Evolutionary conservation across 768 basidiomycete species (phyloP), one percentile per base, ranked within the genome.

Genomic region (Glaciozyma martinii): DNA sequence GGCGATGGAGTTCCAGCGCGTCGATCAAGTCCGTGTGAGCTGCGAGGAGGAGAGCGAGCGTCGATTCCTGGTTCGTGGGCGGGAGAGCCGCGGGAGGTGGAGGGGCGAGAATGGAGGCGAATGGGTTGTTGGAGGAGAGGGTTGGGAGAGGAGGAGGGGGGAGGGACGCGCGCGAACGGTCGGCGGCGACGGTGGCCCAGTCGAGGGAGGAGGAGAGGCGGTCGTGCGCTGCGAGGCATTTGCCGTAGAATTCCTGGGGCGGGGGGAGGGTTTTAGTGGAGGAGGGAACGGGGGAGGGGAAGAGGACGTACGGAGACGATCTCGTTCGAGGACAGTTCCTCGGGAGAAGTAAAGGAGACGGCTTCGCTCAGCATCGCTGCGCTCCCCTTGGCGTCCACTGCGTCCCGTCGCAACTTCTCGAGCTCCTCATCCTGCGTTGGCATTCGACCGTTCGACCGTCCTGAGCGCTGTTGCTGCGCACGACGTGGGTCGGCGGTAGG

Each of bases 311-410:
- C 65, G 46, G 70, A 61, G 3, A 71, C 56, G 27, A 71, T 66
- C 52, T 68, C 66, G 60, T 71, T 65, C 52, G 12, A 42, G 27
- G 63, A 60, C 21, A 70, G 30, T 21, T 44, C 60, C 44, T 33
- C 68, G 4, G 57, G 63, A 0, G 62, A 47, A 30, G 47, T 19
- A 44, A 63, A 63, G 1, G 59, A 63, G 50, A 71, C 53, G 23
- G 67, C 59, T 32, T 73, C 72, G n/a, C 37, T 33, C 29, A 73
- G 50, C 59, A 73, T 58, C 49, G 62, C 60, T 12, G 72, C 72
- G 21, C 63, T 62, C 2, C 61, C 61, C 29, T 33, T 47, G 4
- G 65, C 67, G 53, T 66, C 64, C 16, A 30, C 33, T 10, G 67
- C 66, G n/a, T 63, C 53, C 30, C 55, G 47, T 13, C 61, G n/a